phyloP scores from a whole-genome alignment of 768 basidiomycete genomes.

The Naematelia encephala region DNA sequence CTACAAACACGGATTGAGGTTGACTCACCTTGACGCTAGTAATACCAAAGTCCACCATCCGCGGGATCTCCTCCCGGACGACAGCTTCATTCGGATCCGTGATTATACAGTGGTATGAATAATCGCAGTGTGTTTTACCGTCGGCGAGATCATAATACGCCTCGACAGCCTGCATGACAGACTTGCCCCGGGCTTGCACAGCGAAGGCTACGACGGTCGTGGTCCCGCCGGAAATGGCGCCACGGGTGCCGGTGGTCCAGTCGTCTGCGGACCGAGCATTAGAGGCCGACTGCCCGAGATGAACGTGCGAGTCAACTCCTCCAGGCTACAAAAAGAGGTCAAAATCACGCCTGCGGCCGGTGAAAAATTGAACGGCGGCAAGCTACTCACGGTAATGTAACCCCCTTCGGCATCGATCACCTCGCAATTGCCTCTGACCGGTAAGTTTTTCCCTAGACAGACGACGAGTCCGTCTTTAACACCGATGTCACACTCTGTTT shows the following conservation, averaged over 20 bases:
- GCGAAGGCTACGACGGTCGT: constrained; percentile 53
- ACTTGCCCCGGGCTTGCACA: constrained; percentile 36
- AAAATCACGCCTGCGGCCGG: background rate
- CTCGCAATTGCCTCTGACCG: constrained; percentile 23
- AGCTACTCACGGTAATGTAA: constrained; percentile 45
- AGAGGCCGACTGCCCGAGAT: constrained; percentile 47
- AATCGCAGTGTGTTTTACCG: constrained; percentile 47
- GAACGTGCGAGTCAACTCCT: constrained; percentile 52
- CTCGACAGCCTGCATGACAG: constrained; percentile 44
- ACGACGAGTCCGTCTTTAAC: constrained; percentile 49
- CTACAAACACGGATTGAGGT: background rate
- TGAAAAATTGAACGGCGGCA: too few species aligned
- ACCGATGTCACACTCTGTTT: constrained; percentile 49
- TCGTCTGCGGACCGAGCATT: constrained; percentile 46
- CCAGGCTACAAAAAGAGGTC: constrained; percentile 37
- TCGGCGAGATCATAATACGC: constrained; percentile 49
- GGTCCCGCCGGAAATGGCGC: constrained; percentile 48
- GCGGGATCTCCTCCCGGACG: constrained; percentile 49
- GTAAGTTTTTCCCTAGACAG: constrained; percentile 35
- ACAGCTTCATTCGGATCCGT: constrained; percentile 49
- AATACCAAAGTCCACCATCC: constrained; percentile 50
- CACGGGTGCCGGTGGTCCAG: constrained; percentile 49
- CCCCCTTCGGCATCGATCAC: constrained; percentile 52
- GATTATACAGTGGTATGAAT: constrained; percentile 51
- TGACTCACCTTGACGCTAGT: constrained; percentile 48